phyloP scores from a whole-genome alignment of 2,329 filamentous ascomycete genomes.

The Colletotrichum lindemuthianum region DNA sequence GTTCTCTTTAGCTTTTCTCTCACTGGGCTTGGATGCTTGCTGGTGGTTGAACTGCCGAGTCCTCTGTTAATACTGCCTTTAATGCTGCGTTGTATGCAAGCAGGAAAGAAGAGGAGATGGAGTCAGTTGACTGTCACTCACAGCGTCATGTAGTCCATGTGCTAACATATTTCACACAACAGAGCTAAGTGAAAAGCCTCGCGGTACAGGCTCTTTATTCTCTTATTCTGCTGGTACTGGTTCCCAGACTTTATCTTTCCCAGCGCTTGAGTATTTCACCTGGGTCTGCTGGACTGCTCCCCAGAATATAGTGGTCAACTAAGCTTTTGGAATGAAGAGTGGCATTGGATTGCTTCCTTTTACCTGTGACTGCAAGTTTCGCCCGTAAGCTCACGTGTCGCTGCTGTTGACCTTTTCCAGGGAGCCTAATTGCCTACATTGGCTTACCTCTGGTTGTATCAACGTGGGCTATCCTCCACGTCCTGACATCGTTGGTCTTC shows the following conservation, averaged over 20 bases:
- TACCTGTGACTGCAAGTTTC: slow-evolving; percentile 59
- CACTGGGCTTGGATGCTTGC: slow-evolving; percentile 54
- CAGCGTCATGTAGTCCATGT: background rate
- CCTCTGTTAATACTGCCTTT: slow-evolving; percentile 61
- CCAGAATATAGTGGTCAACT: slow-evolving; percentile 66
- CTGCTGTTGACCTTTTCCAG: slow-evolving; percentile 31
- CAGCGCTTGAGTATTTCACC: slow-evolving; percentile 57
- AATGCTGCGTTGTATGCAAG: slow-evolving; percentile 53
- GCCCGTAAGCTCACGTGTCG: fast-evolving
- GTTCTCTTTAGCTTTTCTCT: slow-evolving; percentile 59
- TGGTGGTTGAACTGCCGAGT: slow-evolving; percentile 56
- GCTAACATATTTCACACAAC: background rate
- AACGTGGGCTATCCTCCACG: slow-evolving; percentile 58
- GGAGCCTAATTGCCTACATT: slow-evolving; percentile 48
- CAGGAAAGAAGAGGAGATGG: slow-evolving; percentile 41
- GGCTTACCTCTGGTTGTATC: slow-evolving; percentile 53
- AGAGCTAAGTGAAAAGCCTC: slow-evolving; percentile 46
- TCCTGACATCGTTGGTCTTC: slow-evolving; percentile 58
- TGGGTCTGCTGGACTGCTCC: slow-evolving; percentile 71
- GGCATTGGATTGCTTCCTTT: slow-evolving; percentile 70
- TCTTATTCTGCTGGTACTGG: slow-evolving; percentile 59
- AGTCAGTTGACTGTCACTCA: background rate
- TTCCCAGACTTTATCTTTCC: slow-evolving; percentile 61
- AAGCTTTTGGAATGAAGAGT: slow-evolving; percentile 67
- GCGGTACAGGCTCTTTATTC: slow-evolving; percentile 46